Percentiles rank a stretch among this genome's conserved stretches.
These are phyloP conservation scores for Pseudotulostoma volvatum DNA, from an alignment of 495 filamentous ascomycete genomes.

Conservation along the genomic window DNA sequence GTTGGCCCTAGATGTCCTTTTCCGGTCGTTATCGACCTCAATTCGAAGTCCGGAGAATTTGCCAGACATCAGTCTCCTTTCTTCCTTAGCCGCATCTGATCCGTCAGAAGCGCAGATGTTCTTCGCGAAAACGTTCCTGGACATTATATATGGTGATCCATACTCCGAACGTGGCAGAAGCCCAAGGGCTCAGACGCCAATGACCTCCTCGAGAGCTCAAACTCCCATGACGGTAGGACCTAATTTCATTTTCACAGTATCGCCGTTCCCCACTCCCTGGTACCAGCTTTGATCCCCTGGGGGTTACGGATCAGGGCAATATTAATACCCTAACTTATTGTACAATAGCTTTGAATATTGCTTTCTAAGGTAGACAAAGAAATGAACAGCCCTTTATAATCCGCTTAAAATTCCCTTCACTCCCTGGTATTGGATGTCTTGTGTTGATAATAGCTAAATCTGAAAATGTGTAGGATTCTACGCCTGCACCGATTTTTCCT, in stretches of 20 bases:
- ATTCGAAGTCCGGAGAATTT: slow-evolving; percentile 43
- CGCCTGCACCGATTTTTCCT: slow-evolving; percentile 32
- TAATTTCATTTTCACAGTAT: too few species aligned
- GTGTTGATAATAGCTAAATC: too few species aligned
- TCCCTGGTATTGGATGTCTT: too few species aligned
- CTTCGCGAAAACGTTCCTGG: slow-evolving; percentile 60
- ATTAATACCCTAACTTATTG: too few species aligned
- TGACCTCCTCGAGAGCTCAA: slow-evolving; percentile 40
- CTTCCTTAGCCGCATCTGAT: slow-evolving; percentile 60
- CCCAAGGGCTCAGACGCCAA: slow-evolving; percentile 66
- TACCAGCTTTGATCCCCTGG: too few species aligned
- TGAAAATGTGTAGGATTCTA: too few species aligned
- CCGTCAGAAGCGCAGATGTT: slow-evolving; percentile 72
- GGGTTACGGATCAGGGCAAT: too few species aligned
- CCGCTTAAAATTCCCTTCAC: too few species aligned
- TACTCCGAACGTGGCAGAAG: slow-evolving; percentile 37
- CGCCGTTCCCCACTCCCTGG: too few species aligned
- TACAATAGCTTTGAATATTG: too few species aligned
- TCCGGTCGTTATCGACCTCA: slow-evolving; percentile 53
- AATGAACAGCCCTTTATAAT: too few species aligned
- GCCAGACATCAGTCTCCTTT: slow-evolving; percentile 42
- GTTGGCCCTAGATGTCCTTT: slow-evolving; percentile 78
- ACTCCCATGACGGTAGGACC: slow-evolving; percentile 30
- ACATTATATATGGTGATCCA: slow-evolving; percentile 59
- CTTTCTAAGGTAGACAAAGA: too few species aligned